These are phyloP conservation scores for Turritis glabra DNA, from an alignment of 345 rosid species.

Conservation along the genomic window DNA sequence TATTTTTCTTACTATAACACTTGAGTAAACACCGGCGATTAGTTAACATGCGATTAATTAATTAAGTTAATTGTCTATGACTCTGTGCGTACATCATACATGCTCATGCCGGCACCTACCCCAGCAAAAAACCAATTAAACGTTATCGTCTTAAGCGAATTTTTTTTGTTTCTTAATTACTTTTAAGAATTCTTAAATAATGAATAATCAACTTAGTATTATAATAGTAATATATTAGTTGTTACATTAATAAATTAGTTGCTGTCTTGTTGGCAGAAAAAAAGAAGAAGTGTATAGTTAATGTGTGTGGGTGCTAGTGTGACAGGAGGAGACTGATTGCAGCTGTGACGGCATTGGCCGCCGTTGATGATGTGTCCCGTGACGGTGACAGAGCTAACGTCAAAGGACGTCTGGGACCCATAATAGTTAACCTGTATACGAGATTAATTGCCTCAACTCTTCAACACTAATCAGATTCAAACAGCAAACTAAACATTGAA, in stretches of 20 bases:
- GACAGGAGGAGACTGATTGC: conserved; percentile 24
- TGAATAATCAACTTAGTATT: neutral
- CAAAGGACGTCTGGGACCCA: neutral
- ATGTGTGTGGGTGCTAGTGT: conserved; percentile 19
- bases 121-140: neutral
- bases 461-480: neutral
- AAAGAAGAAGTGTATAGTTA: neutral
- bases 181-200: neutral
- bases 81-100: neutral
- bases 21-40: neutral
- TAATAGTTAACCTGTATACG: neutral
- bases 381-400: conserved; percentile 24
- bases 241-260: too few relatives aligned
- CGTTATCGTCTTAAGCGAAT: neutral
- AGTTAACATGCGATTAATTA: conserved; percentile 11
- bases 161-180: neutral
- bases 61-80: conserved; percentile 6
- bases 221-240: too few relatives aligned
- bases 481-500: neutral
- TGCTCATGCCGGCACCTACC: conserved; percentile 24
- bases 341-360: conserved; percentile 32
- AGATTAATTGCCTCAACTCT: neutral
- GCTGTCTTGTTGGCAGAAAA: neutral
- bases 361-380: conserved; percentile 24
- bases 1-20: neutral